Evolutionary conservation across 305 asterid genomes (phyloP), one percentile per base, ranked within the genome.

Genomic region (Striga hermonthica): DNA sequence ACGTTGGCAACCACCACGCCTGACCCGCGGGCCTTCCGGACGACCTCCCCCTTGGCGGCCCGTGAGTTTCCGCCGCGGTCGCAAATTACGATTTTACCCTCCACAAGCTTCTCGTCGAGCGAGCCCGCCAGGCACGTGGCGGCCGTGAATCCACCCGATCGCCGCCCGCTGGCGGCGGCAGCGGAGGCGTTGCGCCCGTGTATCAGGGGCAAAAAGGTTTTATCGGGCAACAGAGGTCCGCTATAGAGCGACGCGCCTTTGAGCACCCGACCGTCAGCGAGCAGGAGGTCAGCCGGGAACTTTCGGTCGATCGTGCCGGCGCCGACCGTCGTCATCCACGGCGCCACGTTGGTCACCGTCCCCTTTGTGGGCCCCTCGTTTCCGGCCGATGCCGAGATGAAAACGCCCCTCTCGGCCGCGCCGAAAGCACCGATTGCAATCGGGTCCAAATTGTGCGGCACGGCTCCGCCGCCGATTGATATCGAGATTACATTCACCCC

Each of bases 241-340:
- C 70, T 69, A 41, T 80, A 91, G 5, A 91, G 71, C 0, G 96
- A 88, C 4, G 82, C 82, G 6, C 96, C 97, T 10, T 6, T 69
- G 6, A 88, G 67, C 9, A 78, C 78, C 38, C 65, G 67, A 0
- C 95, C 93, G 63, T 88, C 79, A 40, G 48, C 84, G 0, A 91
- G 84, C 52, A 83, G 35, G 1, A 91, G 67, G 71, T 84, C 86
- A 0, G 96, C 95, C 0, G 85, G 88, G 39, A 91, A 91, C n/a
- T 39, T 80, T 12, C 97, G 60, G 53, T 91, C 97, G 0, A 91
- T 88, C 0, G 97, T 91, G 75, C 97, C 76, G 0, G 97, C 97
- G 1, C 97, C 97, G 4, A 91, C 90, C 1, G 88, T 88, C 0
- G 91, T 88, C 55, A 91, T 81, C 97, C 97, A 90, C 1, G 97